These are phyloP conservation scores for Eutrema salsugineum DNA, from an alignment of 441 rosid species.

Conservation along the genomic window DNA sequence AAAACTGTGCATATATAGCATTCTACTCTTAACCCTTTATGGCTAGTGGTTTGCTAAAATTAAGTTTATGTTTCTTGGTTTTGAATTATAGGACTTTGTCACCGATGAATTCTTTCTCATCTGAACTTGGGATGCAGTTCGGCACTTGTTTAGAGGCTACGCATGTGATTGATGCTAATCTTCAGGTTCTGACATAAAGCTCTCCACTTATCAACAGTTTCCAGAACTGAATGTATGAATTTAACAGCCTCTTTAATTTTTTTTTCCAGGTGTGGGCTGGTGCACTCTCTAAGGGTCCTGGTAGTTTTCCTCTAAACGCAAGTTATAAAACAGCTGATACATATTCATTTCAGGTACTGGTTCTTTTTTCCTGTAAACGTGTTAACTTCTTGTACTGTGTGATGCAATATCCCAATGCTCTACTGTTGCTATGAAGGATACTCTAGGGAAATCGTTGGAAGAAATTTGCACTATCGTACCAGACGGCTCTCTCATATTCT, in stretches of 20 bases:
- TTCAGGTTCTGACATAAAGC: conserved; percentile 54
- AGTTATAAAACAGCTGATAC: conserved; percentile 85
- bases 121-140: conserved; percentile 90
- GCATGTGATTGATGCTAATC: conserved; percentile 77
- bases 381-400: neutral
- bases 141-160: conserved; percentile 97
- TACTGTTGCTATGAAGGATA: conserved; percentile 57
- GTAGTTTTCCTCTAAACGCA: conserved; percentile 70
- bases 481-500: conserved; percentile 86
- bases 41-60: conserved; percentile 4
- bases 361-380: neutral
- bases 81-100: conserved; percentile 67
- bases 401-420: neutral
- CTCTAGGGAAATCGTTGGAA: conserved; percentile 82
- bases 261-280: conserved; percentile 75
- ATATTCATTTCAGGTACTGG: conserved; percentile 74
- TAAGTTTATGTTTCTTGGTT: conserved; percentile 14
- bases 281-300: conserved; percentile 65
- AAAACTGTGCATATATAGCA: neutral
- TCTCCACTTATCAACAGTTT: conserved; percentile 14
- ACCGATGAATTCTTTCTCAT: conserved; percentile 88
- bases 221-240: conserved; percentile 3
- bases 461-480: conserved; percentile 80
- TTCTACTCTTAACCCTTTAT: neutral
- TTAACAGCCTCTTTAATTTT: conserved; percentile 29